These are phyloP conservation scores for Salvia sclarea DNA, from an alignment of 305 asterid species.

Conservation along the genomic window DNA sequence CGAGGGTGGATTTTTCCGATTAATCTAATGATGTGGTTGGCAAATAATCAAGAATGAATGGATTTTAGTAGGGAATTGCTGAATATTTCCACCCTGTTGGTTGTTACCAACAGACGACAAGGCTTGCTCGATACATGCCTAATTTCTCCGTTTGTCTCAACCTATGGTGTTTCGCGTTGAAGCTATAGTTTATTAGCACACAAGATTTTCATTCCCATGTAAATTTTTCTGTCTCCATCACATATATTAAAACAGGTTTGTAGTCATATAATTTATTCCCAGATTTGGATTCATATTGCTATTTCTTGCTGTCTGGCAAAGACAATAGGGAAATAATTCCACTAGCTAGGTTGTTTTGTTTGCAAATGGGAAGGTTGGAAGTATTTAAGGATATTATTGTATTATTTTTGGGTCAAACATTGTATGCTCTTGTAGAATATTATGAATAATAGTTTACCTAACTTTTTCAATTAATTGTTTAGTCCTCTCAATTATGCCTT, in stretches of 20 bases:
- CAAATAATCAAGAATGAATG: neutral
- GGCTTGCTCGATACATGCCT: constrained; percentile 9
- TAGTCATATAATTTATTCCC: constrained; percentile 23
- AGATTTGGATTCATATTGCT: constrained; percentile 31
- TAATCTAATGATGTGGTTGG: constrained; percentile 9
- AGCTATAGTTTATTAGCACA: neutral
- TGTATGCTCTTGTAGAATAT: constrained; percentile 32
- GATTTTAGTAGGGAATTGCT: constrained; percentile 2
- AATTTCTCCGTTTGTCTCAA: constrained; percentile 12
- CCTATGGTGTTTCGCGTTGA: neutral
- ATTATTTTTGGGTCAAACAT: constrained; percentile 25
- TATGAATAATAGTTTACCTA: constrained; percentile 17
- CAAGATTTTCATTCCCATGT: constrained; percentile 18
- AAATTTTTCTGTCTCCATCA: neutral
- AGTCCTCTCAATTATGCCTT: constrained; percentile 23
- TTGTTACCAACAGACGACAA: constrained; percentile 25
- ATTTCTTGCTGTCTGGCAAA: constrained; percentile 27
- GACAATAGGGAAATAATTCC: constrained; percentile 14
- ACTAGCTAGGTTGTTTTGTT: constrained; percentile 10
- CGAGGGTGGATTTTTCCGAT: neutral
- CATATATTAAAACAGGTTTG: constrained; percentile 4
- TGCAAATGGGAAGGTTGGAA: constrained; percentile 16
- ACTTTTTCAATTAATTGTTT: constrained; percentile 31
- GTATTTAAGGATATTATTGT: constrained; percentile 25
- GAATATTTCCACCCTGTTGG: constrained; percentile 22